phyloP scores from a whole-genome alignment of 805 yeast genomes.

The Saturnispora serradocipensis region DNA sequence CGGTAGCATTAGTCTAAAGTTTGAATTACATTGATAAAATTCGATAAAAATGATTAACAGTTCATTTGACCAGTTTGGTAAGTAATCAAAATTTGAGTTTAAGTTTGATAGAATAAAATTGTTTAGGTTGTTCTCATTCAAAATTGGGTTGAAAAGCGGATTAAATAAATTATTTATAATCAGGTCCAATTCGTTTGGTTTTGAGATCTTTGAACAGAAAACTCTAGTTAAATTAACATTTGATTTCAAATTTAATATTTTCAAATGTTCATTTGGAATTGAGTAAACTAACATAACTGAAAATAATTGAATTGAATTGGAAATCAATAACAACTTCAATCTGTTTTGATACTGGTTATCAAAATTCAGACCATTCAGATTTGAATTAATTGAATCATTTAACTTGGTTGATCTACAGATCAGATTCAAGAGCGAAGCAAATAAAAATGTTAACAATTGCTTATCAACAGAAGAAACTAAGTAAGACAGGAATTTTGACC shows the following conservation, averaged over 20 bases:
- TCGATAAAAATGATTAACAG: slow-evolving; percentile 66
- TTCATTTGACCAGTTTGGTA: slow-evolving; percentile 45
- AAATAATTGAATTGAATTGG: slow-evolving; percentile 53
- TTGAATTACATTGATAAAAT: slow-evolving; percentile 60
- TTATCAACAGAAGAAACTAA: slow-evolving; percentile 43
- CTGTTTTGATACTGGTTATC: slow-evolving; percentile 26
- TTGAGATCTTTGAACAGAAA: slow-evolving; percentile 44
- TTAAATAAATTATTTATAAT: slow-evolving; percentile 39
- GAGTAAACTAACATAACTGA: slow-evolving; percentile 55
- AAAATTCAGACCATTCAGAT: slow-evolving; percentile 32
- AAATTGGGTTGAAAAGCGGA: slow-evolving; percentile 39
- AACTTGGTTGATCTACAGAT: slow-evolving; percentile 40
- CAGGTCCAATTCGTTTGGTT: slow-evolving; percentile 44
- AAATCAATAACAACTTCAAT: slow-evolving; percentile 38
- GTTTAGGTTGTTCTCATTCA: slow-evolving; percentile 12
- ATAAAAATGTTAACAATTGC: slow-evolving; percentile 38
- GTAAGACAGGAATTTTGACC: slow-evolving; percentile 53
- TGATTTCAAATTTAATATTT: slow-evolving; percentile 27
- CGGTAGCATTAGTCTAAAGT: slow-evolving; percentile 38
- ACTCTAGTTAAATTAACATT: slow-evolving; percentile 28
- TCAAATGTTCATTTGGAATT: slow-evolving; percentile 38
- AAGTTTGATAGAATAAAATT: slow-evolving; percentile 15
- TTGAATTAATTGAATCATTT: slow-evolving; percentile 15
- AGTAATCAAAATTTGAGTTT: slow-evolving; percentile 8
- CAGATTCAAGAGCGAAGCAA: slow-evolving; percentile 64